Conservation (phyloP, 106 monocot species). For the Agapanthus africanus region DNA sequence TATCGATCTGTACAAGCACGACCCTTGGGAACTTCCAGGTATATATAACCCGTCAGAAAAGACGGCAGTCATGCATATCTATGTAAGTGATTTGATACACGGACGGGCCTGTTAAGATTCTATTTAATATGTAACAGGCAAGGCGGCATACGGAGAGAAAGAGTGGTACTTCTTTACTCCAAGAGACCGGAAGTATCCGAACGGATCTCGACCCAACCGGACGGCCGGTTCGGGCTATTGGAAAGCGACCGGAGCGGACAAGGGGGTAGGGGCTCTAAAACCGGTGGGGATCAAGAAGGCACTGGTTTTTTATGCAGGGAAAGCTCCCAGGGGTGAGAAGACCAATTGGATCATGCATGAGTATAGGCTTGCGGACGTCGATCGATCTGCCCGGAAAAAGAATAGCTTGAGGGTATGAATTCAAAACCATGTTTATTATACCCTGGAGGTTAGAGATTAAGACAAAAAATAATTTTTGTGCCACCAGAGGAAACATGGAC, state of each 20-base stretch:
- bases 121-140: slow-evolving; percentile 12
- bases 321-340: slow-evolving; percentile 79
- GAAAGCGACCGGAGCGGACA: slow-evolving; percentile 90
- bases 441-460: not conserved
- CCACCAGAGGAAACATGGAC: too few species aligned
- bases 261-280: slow-evolving; percentile 57
- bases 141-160: slow-evolving; percentile 43
- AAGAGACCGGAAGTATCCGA: slow-evolving; percentile 31
- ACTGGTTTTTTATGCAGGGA: slow-evolving; percentile 73
- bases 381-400: slow-evolving; percentile 47
- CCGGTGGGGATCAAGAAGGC: slow-evolving; percentile 81
- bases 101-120: not conserved
- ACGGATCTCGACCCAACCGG: slow-evolving; percentile 49
- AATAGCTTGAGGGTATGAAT: slow-evolving; percentile 50
- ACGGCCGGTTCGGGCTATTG: slow-evolving; percentile 85
- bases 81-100: not conserved
- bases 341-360: slow-evolving; percentile 97
- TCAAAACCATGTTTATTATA: not conserved
- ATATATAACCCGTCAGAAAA: not conserved
- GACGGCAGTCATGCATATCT: not conserved
- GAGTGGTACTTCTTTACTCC: slow-evolving; percentile 70
- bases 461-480: not conserved
- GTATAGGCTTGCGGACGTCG: slow-evolving; percentile 72
- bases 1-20: slow-evolving; percentile 70
- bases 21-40: slow-evolving; percentile 82